Conservation (phyloP, 2,329 filamentous ascomycete genomes). For the Stachybotrys chartarum region DNA sequence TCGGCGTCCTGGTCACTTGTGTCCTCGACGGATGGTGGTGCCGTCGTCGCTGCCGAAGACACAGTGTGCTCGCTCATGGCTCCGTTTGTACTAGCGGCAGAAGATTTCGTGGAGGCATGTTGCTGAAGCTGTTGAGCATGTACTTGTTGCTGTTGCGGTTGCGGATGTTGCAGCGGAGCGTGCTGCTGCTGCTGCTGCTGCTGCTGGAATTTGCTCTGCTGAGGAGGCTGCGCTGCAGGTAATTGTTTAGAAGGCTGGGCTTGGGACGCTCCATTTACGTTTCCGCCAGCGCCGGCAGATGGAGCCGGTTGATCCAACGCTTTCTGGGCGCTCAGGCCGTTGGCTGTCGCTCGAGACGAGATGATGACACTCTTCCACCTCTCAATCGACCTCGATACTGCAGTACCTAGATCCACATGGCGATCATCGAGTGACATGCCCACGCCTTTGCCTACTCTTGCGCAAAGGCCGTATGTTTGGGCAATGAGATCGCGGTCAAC, state of each 20-base stretch:
- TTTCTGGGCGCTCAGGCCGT: conserved; percentile 43
- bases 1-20: conserved; percentile 37
- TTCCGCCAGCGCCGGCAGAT: conserved; percentile 9
- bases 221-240: conserved; percentile 11
- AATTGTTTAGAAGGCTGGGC: conserved; percentile 11
- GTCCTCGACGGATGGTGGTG: conserved; percentile 35
- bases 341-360: conserved; percentile 35
- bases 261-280: conserved; percentile 11
- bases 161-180: conserved; percentile 3
- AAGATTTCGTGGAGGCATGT: conserved; percentile 16
- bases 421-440: conserved; percentile 44
- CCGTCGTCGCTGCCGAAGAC: conserved; percentile 23
- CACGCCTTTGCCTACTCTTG: conserved; percentile 30
- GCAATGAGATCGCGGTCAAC: conserved; percentile 41
- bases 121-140: conserved; percentile 12
- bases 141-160: conserved; percentile 8
- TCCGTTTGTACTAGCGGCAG: conserved; percentile 22
- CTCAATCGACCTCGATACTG: conserved; percentile 49
- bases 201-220: conserved; percentile 15
- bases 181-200: conserved; percentile 13
- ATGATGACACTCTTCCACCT: conserved; percentile 56
- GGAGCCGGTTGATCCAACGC: conserved; percentile 31
- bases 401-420: conserved; percentile 41
- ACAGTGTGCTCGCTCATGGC: conserved; percentile 25
- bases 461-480: conserved; percentile 33